Base-by-base conservation (phyloP, 2,329 filamentous ascomycete species). In the Chaetoscypha palmicola region DNA sequence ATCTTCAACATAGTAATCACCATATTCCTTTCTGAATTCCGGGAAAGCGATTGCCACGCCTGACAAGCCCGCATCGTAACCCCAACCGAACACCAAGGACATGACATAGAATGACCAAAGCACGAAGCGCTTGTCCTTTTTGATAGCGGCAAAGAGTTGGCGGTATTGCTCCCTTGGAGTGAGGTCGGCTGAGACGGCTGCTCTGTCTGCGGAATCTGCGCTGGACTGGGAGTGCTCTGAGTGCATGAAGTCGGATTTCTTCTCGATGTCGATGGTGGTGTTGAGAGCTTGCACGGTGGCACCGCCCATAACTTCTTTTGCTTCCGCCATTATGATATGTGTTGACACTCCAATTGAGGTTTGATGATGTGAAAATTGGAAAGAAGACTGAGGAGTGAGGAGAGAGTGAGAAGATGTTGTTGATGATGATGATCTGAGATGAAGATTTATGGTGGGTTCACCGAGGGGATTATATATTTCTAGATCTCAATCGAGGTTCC, bases 181-280 rank as follows among this genome's bases (percentile, higher is more conserved):
- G 36, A 38, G 36, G n/a, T 38, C 36, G 36, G n/a, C 36, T n/a
- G 36, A 38, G 10, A 38, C 36, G 21, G 36, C 21, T n/a, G 19
- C 16, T 26, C 19, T 38, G 11, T 26, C 21, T 5, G 19, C 19
- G 34, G 34, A 22, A 8, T 16, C n/a, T 8, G 5, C 22, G 17
- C 14, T 22, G 21, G 22, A 12, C n/a, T 23, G 9, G 21, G 34
- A 10, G 19, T 24, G 17, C 17, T 38, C 36, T 14, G 8, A 24
- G n/a, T 38, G 36, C 5, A 24, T 7, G 23, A 26, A 5, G 7
- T 38, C 36, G 2, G 36, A 16, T 19, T 28, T 38, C 36, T 38
- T 38, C 14, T 38, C 36, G 10, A 9, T 16, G 22, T 38, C 21
- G 22, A 26, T 26, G 14, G 21, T 26, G 22, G 14, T 23, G 22